phyloP scores from a whole-genome alignment of 352 stramenopile genomes.

The Globisporangium camurandrum region DNA sequence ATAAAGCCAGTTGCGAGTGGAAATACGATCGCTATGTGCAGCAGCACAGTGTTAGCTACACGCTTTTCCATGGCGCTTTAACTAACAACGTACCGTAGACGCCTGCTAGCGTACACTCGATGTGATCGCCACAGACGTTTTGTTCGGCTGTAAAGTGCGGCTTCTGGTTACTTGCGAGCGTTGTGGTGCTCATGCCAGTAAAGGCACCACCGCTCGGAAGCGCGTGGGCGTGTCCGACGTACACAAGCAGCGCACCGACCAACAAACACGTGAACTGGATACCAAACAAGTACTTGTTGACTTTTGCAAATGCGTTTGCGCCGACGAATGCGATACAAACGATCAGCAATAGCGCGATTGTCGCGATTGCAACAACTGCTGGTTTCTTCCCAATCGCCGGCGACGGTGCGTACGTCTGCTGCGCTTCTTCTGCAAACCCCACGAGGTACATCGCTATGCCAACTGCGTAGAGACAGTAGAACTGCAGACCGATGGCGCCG shows the following conservation, averaged over 20 bases:
- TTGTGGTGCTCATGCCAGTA: constrained; percentile 32
- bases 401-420: constrained; percentile 44
- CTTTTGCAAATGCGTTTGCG: constrained; percentile 56
- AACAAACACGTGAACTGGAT: constrained; percentile 59
- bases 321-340: constrained; percentile 55
- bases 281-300: constrained; percentile 73
- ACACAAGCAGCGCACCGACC: constrained; percentile 47
- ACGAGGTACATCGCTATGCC: constrained; percentile 74
- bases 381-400: constrained; percentile 25
- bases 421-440: constrained; percentile 63
- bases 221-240: constrained; percentile 16
- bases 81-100: constrained; percentile 32
- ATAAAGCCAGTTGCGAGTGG: constrained; percentile 79
- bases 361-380: constrained; percentile 47
- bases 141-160: constrained; percentile 31
- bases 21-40: constrained; percentile 57
- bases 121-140: constrained; percentile 23
- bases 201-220: constrained; percentile 44
- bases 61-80: not conserved
- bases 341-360: constrained; percentile 28
- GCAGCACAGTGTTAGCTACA: not conserved
- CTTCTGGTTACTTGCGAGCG: constrained; percentile 37
- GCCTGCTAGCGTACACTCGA: constrained; percentile 30
- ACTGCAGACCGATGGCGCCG: constrained; percentile 84
- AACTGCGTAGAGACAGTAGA: constrained; percentile 81